Evolutionary conservation across 805 yeast genomes (phyloP).

Genomic region (Wickerhamomyces rabaulensis): DNA sequence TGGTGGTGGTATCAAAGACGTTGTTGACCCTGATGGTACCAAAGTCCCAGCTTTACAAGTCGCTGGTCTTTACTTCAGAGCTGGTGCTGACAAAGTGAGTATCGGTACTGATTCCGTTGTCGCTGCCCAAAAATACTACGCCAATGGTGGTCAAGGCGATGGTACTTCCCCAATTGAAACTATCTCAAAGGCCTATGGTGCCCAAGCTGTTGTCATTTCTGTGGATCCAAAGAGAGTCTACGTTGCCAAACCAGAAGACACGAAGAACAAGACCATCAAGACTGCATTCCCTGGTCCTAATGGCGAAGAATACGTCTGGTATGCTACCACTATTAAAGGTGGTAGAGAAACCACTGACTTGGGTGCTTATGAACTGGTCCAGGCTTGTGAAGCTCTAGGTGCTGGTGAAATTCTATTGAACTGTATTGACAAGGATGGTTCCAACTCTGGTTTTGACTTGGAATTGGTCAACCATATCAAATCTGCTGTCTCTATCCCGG

Average conservation of each 20-base stretch:
- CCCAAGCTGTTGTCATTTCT: constrained; percentile 95
- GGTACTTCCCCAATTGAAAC: constrained; percentile 92
- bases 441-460: constrained; percentile 89
- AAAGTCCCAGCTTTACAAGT: constrained; percentile 80
- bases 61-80: constrained; percentile 85
- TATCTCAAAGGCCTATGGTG: constrained; percentile 87
- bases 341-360: constrained; percentile 88
- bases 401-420: constrained; percentile 94
- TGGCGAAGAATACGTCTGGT: constrained; percentile 87
- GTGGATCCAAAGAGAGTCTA: constrained; percentile 95
- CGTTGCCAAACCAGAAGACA: constrained; percentile 54
- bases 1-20: constrained; percentile 96
- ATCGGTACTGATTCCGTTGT: constrained; percentile 96
- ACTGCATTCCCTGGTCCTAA: constrained; percentile 75
- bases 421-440: constrained; percentile 96
- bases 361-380: constrained; percentile 86
- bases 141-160: constrained; percentile 46
- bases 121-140: constrained; percentile 82
- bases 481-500: constrained; percentile 75
- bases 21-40: constrained; percentile 80
- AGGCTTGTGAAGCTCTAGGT: constrained; percentile 87
- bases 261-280: constrained; percentile 58
- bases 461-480: constrained; percentile 81
- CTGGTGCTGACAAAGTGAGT: constrained; percentile 97
- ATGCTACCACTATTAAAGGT: constrained; percentile 93